phyloP scores from a whole-genome alignment of 768 basidiomycete genomes.

The Pleurotus tuber-regium region DNA sequence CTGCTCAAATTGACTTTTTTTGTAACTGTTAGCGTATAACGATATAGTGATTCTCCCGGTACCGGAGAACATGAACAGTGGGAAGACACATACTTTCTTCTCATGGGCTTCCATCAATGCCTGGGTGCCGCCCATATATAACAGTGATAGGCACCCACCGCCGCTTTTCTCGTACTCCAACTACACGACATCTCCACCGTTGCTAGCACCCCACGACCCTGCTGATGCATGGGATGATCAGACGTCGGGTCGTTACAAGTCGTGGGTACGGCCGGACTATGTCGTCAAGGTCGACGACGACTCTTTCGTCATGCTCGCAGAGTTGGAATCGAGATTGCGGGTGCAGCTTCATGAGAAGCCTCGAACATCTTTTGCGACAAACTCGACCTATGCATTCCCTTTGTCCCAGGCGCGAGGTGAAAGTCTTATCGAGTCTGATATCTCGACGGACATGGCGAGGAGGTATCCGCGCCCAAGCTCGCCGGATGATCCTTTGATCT shows the following conservation, averaged over 20 bases:
- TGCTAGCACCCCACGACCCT: constrained; percentile 75
- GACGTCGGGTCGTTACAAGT: constrained; percentile 36
- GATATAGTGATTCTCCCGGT: constrained; percentile 84
- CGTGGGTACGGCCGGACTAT: constrained; percentile 88
- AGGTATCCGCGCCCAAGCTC: constrained; percentile 9
- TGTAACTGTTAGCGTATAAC: constrained; percentile 58
- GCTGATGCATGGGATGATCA: constrained; percentile 50
- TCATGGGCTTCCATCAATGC: constrained; percentile 90
- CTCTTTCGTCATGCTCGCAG: constrained; percentile 91
- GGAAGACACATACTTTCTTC: constrained; percentile 91
- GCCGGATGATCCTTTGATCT: constrained; percentile 65
- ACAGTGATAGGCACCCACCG: constrained; percentile 38
- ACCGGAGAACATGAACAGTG: constrained; percentile 93
- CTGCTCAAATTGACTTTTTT: constrained; percentile 12
- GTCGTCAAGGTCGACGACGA: constrained; percentile 96
- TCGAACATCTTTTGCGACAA: constrained; percentile 13
- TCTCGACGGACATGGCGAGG: too few species aligned
- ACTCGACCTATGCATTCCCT: background rate
- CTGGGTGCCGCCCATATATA: constrained; percentile 82
- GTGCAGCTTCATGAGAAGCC: constrained; percentile 60
- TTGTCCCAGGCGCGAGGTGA: too few species aligned
- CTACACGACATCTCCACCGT: constrained; percentile 50
- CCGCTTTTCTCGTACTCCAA: constrained; percentile 68
- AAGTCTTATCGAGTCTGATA: too few species aligned
- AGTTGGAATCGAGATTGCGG: constrained; percentile 87